Conservation (phyloP, 495 filamentous ascomycete genomes). For the Lentithecium fluviatile region DNA sequence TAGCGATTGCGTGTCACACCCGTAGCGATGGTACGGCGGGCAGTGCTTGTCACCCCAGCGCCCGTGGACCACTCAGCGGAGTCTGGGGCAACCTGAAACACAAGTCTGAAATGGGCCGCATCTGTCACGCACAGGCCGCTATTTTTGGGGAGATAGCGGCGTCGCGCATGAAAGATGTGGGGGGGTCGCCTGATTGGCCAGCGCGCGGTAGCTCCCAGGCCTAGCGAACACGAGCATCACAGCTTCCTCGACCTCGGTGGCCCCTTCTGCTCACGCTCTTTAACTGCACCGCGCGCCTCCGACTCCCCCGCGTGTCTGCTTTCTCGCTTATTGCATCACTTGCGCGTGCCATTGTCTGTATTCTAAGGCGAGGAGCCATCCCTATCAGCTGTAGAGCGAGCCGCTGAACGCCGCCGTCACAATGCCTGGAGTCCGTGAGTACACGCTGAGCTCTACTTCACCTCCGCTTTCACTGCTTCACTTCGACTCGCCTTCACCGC, state of each 20-base stretch:
- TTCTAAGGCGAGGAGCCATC: not conserved
- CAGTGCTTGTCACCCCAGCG: constrained; percentile 2
- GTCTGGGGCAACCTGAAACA: constrained; percentile 16
- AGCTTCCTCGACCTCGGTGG: not conserved
- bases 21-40: constrained; percentile 11
- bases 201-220: not conserved
- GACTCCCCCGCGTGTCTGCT: not conserved
- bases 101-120: constrained; percentile 22
- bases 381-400: not conserved
- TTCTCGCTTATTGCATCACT: constrained; percentile 2
- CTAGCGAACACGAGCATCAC: not conserved
- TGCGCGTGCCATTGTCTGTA: not conserved
- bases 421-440: constrained; percentile 41
- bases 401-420: not conserved
- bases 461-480: not conserved
- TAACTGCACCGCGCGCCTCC: not conserved
- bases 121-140: constrained; percentile 8
- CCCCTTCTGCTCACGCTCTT: constrained; percentile 2
- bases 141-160: constrained; percentile 19
- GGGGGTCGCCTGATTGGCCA: constrained; percentile 13
- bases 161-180: constrained; percentile 7
- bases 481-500: not conserved
- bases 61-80: not conserved
- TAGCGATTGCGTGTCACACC: constrained; percentile 9
- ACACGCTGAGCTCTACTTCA: constrained; percentile 1